Percentiles rank a stretch among this genome's conserved stretches.
phyloP scores from a whole-genome alignment of 192 early-diverging fungal genomes.

The Coemansia sp. region DNA sequence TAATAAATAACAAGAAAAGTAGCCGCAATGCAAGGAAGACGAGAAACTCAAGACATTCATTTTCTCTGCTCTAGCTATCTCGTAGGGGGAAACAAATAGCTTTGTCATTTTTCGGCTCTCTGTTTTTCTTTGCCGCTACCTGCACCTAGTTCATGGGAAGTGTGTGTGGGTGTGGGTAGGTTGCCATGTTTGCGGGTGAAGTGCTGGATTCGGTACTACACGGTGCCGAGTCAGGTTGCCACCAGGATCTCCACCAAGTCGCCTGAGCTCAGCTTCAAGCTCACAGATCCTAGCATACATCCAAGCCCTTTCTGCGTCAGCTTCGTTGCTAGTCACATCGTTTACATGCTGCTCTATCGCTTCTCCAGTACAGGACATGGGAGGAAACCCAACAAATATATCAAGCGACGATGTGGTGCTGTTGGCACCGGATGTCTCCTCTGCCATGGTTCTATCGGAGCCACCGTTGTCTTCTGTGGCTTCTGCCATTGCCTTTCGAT shows the following conservation, averaged over 20 bases:
- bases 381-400: background rate
- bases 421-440: background rate
- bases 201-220: background rate
- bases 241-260: background rate
- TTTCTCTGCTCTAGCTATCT: no score
- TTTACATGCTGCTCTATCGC: background rate
- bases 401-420: background rate
- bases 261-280: background rate
- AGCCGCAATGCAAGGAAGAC: no score
- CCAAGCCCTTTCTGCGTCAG: background rate
- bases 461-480: background rate
- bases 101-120: no score
- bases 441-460: background rate
- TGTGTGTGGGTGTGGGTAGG: no score
- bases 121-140: no score
- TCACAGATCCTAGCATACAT: slow-evolving; percentile 7
- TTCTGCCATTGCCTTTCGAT: background rate
- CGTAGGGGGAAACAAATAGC: no score
- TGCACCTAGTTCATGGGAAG: no score
- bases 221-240: background rate
- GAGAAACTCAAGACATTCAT: no score
- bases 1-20: no score
- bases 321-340: background rate
- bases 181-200: background rate
- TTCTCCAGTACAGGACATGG: background rate